Evolutionary conservation across 140 eudicot genomes (phyloP).

Genomic region (Anethum foeniculum): DNA sequence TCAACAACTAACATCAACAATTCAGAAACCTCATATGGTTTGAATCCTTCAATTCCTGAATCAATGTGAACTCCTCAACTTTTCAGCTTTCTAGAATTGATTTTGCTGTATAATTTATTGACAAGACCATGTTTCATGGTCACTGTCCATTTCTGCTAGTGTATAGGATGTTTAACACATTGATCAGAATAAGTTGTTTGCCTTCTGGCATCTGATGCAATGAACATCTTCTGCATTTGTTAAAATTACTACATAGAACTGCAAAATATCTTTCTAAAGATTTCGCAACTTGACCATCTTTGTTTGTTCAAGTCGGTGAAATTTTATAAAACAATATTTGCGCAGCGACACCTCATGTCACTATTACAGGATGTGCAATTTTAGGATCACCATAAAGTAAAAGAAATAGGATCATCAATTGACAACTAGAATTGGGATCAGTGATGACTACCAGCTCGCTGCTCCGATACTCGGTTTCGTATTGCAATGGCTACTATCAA

Average conservation of each 20-base stretch:
- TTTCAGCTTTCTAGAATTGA: constrained; percentile 16
- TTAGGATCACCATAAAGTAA: neutral
- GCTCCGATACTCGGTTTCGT: neutral
- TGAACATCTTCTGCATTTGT: neutral
- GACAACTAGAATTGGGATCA: neutral
- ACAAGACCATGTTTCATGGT: neutral
- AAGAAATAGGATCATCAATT: neutral
- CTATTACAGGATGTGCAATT: neutral
- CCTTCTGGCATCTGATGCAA: constrained; percentile 26
- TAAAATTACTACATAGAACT: neutral
- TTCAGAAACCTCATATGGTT: constrained; percentile 29
- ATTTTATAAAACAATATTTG: neutral
- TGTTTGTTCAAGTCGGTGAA: neutral
- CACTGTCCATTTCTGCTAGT: neutral
- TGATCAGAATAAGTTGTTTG: constrained; percentile 27
- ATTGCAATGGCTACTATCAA: neutral
- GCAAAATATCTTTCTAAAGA: neutral
- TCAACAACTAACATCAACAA: constrained; percentile 30
- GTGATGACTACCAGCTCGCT: neutral
- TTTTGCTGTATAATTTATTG: neutral
- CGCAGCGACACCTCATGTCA: neutral
- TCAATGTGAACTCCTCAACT: constrained; percentile 38
- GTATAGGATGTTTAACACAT: constrained; percentile 31
- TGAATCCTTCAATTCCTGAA: constrained; percentile 33
- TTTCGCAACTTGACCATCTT: neutral